Evolutionary conservation across 139 green algal species (phyloP), one percentile per base, ranked within the genome.

Genomic region (Picochlorum sp.): DNA sequence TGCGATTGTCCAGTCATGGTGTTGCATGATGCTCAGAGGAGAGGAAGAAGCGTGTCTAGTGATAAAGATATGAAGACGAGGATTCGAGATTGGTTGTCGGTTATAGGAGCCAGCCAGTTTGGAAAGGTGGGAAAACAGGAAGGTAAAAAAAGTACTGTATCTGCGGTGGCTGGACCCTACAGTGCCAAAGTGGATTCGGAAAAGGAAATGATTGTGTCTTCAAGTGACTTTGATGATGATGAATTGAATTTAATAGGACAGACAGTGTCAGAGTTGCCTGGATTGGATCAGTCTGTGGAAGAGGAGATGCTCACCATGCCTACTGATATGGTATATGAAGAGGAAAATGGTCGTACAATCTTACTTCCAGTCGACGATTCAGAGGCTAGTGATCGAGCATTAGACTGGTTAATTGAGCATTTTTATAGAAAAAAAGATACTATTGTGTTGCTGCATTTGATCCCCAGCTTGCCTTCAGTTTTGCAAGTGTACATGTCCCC

Each of bases 351-450:
- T 2, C 29, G 65, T 16, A 51, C 30, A 40, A 57, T 74, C 5
- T 9, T 74, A n/a, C 16, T 74, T 16, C 30, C 66, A 4, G 59
- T 74, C 8, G 66, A 74, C 31, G 59, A 74, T 50, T 54, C 51
- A 1, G 41, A 62, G 31, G 43, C 37, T 47, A 6, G 28, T 30
- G 33, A 49, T 20, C n/a, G 20, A 22, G 60, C 67, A n/a, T 59
- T 51, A 39, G 16, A 2, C 3, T 74, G 67, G 67, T 32, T 60
- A 24, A 7, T 50, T 26, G 7, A 50, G 4, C 9, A 69, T 33
- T 6, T 74, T 29, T 45, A 56, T 22, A 55, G 59, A 14, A 43
- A 45, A 7, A 53, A 40, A 4, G 60, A 69, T 57, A 56, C 43
- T 0, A 28, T 74, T 28, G 40, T 61, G 14, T 22, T 74, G 37